phyloP scores from a whole-genome alignment of 306 rosid genomes.

The Trifolium fragiferum region DNA sequence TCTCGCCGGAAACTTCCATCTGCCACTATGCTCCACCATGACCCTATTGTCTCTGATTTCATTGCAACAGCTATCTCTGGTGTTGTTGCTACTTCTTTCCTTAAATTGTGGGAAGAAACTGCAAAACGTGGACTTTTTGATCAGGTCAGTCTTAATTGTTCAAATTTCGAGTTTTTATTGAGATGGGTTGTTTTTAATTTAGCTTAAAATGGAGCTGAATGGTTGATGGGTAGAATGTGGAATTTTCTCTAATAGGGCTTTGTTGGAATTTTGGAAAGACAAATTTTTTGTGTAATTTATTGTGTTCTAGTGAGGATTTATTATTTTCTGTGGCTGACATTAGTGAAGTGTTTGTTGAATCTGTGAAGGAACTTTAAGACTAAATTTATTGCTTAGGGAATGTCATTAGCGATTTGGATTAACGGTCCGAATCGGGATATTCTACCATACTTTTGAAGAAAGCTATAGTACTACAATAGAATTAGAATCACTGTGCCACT shows the following conservation, averaged over 20 bases:
- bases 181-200: neutral
- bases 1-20: conserved; percentile 38
- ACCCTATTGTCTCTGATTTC: conserved; percentile 66
- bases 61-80: conserved; percentile 62
- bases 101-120: conserved; percentile 70
- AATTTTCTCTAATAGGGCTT: neutral
- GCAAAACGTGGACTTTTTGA: conserved; percentile 72
- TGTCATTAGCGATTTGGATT: neutral
- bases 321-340: no score
- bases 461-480: neutral
- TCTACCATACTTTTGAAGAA: neutral
- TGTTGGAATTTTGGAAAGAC: neutral
- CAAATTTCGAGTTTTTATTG: neutral
- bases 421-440: neutral
- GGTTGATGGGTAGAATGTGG: neutral
- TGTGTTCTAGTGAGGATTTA: neutral
- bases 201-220: neutral
- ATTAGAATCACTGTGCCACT: neutral
- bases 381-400: neutral
- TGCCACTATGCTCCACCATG: conserved; percentile 60
- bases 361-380: neutral
- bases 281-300: no score
- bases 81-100: conserved; percentile 58
- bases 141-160: conserved; percentile 52
- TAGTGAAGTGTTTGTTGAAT: neutral